Conservation (phyloP, 1,284 basidiomycete genomes). For the Amylostereum areolatum region DNA sequence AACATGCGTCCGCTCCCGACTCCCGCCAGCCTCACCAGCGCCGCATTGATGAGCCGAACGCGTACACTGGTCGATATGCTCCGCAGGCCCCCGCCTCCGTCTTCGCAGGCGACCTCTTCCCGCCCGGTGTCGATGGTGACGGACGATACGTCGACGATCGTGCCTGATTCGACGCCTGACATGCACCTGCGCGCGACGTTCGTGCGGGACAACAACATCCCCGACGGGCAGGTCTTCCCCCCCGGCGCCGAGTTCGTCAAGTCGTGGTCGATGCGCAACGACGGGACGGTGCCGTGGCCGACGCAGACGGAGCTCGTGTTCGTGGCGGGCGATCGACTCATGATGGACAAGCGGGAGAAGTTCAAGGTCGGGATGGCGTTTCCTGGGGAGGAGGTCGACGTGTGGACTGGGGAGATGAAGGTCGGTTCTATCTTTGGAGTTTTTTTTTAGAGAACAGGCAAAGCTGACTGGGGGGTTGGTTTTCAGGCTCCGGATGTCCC, state of each 20-base stretch:
- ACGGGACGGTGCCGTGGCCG: slow-evolving; percentile 62
- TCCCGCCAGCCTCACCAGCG: not conserved
- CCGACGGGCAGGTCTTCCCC: slow-evolving; percentile 72
- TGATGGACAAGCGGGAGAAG: slow-evolving; percentile 27
- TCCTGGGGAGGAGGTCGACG: slow-evolving; percentile 51
- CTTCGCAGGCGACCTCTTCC: not conserved
- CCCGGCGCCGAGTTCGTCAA: slow-evolving; percentile 83
- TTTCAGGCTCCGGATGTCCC: slow-evolving; percentile 63
- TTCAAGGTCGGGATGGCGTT: slow-evolving; percentile 48
- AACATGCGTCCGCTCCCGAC: not conserved
- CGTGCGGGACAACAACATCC: slow-evolving; percentile 63
- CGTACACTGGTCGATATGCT: not conserved
- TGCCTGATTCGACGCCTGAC: slow-evolving; percentile 4
- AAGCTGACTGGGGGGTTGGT: not conserved
- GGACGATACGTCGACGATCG: slow-evolving; percentile 5
- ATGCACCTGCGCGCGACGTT: slow-evolving; percentile 45
- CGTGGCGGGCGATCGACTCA: slow-evolving; percentile 55
- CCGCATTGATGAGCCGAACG: not conserved
- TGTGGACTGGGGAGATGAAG: slow-evolving; percentile 72
- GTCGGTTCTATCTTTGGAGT: slow-evolving; percentile 22
- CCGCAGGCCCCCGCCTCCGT: not conserved
- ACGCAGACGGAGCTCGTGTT: slow-evolving; percentile 58
- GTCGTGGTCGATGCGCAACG: slow-evolving; percentile 70
- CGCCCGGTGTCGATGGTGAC: slow-evolving; percentile 3
- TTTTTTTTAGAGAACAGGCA: not conserved